Conservation (phyloP, 306 rosid genomes). For the Cyamopsis tetragonoloba region DNA sequence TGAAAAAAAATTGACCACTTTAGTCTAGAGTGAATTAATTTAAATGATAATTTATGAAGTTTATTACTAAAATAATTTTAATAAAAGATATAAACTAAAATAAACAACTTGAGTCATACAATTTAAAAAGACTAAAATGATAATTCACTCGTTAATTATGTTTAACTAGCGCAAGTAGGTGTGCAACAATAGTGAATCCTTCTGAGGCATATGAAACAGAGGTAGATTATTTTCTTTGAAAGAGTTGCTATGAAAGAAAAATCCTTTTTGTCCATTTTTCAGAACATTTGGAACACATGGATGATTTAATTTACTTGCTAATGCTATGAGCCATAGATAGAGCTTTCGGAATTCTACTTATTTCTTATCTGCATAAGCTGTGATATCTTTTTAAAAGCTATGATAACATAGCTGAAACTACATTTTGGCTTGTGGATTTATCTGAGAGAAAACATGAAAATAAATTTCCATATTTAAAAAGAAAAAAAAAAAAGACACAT, state of each 20-base stretch:
- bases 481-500: conserved; percentile 20
- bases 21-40: too few species aligned
- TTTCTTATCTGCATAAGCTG: neutral
- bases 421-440: neutral
- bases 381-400: neutral
- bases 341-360: neutral
- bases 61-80: too few species aligned
- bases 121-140: too few species aligned
- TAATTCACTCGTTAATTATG: too few species aligned
- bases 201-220: neutral
- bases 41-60: too few species aligned
- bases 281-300: neutral
- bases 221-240: conserved; percentile 7
- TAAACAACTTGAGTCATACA: too few species aligned
- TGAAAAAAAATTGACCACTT: too few species aligned
- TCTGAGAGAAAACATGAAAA: conserved; percentile 13
- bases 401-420: neutral
- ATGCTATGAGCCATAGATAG: neutral
- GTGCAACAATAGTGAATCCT: neutral
- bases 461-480: neutral
- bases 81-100: too few species aligned
- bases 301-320: neutral
- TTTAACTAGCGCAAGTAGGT: too few species aligned
- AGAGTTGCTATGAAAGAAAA: neutral
- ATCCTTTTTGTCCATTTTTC: neutral